Evolutionary conservation across 352 stramenopile species (phyloP).

Genomic region (Pythium utonaiense): DNA sequence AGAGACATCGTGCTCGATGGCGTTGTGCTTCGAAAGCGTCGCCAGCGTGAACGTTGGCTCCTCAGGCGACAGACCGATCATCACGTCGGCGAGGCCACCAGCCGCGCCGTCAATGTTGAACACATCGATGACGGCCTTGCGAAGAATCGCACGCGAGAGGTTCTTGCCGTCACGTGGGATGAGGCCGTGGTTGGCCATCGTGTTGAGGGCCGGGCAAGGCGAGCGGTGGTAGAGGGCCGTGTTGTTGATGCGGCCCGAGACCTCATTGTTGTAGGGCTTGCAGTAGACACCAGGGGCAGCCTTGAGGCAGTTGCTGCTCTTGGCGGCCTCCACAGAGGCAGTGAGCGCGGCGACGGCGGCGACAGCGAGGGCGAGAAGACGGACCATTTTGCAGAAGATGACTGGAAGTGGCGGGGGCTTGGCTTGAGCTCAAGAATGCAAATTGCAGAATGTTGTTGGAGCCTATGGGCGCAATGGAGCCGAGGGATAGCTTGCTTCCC

Average conservation of each 20-base stretch:
- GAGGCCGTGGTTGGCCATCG: constrained; percentile 44
- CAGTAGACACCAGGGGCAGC: constrained; percentile 27
- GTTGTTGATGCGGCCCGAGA: constrained; percentile 23
- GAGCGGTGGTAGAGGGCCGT: constrained; percentile 26
- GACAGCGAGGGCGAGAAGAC: constrained; percentile 2
- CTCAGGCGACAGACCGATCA: constrained; percentile 24
- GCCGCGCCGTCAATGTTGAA: constrained; percentile 34
- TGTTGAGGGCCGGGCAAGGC: constrained; percentile 41
- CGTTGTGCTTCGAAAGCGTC: constrained; percentile 31
- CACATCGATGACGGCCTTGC: constrained; percentile 28
- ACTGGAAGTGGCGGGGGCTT: background rate
- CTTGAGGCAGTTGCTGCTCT: background rate
- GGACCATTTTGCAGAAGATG: constrained; percentile 10
- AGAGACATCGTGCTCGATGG: constrained; percentile 32
- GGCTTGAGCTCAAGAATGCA: constrained; percentile 14
- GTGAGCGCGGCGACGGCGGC: background rate
- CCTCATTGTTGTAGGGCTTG: constrained; percentile 19
- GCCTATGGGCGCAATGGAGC: too few species aligned
- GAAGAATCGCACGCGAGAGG: constrained; percentile 29
- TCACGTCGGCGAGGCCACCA: constrained; percentile 24
- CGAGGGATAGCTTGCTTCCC: background rate
- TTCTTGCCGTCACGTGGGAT: constrained; percentile 41
- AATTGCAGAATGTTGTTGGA: constrained; percentile 5
- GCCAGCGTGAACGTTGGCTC: constrained; percentile 35
- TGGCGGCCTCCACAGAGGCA: background rate